Evolutionary conservation across 768 basidiomycete species (phyloP), one percentile per base, ranked within the genome.

Genomic region (Gymnopilus junonius): DNA sequence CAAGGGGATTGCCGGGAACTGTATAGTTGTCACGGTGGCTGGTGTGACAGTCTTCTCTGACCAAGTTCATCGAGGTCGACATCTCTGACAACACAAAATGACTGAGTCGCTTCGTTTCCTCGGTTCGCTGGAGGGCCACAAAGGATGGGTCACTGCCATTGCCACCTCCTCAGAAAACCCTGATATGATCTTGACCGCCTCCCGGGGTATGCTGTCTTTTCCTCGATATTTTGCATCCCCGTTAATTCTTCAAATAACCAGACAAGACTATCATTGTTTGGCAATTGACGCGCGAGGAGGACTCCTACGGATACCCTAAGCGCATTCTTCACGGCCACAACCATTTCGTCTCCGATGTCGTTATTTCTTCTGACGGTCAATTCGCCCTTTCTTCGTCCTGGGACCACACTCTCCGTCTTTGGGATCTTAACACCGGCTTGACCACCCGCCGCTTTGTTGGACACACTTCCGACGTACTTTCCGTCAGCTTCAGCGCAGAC

Each of bases 181-280:
- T 50, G 96, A 99, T 79, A 94, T 97, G 91, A 96, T 99, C 80
- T 82, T 99, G 79, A 97, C 96, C 69, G 95, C 96, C 69, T 99
- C 97, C 66, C 89, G 97, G 82, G 95, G 95, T 97, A 85, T 66
- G 65, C 42, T 43, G 63, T 57, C 69, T 69, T 61, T 72, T 64
- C 65, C 45, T 65, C 55, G 57, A 58, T 59, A 58, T 55, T 62
- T 60, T 61, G 55, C 51, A n/a, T 34, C 53, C 56, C 37, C 67
- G 62, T 62, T 59, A 67, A 65, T 56, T 43, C 62, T 65, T 55
- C 62, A 70, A 72, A 68, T 67, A 70, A 69, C 72, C 77, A 97
- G 97, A 99, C 91, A 99, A 97, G 88, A 97, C 95, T 59, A 94
- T 98, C 84, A 98, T 99, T 76, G 95, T 98, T 75, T 99, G 97